Evolutionary conservation across 352 stramenopile genomes (phyloP).

Genomic region (Globisporangium viniferum): DNA sequence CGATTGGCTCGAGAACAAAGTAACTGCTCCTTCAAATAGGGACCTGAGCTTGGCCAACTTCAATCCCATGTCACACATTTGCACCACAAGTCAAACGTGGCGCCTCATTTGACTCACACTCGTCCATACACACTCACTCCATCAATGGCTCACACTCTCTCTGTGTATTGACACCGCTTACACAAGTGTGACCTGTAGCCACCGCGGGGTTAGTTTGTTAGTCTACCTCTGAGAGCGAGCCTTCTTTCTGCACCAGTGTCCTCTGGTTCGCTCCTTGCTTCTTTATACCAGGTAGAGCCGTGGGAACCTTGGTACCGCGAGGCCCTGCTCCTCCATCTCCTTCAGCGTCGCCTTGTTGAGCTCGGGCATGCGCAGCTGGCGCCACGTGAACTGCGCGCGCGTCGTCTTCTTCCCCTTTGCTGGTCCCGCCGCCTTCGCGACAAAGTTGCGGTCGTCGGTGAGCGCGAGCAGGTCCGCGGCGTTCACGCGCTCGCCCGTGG

Average conservation of each 20-base stretch:
- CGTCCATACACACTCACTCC: not conserved
- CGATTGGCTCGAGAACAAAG: not conserved
- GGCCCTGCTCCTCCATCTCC: conserved; percentile 21
- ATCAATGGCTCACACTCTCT: not conserved
- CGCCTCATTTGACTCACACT: not conserved
- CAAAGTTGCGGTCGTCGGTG: conserved; percentile 39
- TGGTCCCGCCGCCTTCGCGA: conserved; percentile 27
- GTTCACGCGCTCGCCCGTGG: conserved; percentile 24
- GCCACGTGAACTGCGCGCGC: conserved; percentile 35
- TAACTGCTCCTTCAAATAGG: not conserved
- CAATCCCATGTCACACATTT: not conserved
- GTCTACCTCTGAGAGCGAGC: not conserved
- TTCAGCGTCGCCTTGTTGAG: conserved; percentile 20
- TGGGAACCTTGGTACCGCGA: conserved; percentile 32
- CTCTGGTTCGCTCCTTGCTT: not conserved
- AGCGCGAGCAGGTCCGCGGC: conserved; percentile 38
- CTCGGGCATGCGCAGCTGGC: conserved; percentile 40
- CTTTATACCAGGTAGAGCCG: conserved; percentile 2
- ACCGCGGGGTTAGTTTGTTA: not conserved
- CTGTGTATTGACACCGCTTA: not conserved
- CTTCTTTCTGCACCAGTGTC: no score
- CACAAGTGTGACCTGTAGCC: not conserved
- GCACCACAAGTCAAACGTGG: not conserved
- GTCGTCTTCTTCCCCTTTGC: conserved; percentile 29
- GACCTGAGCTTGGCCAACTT: no score